These are phyloP conservation scores for Niveomyces coronatus DNA, from an alignment of 2,329 filamentous ascomycete species.

Conservation along the genomic window DNA sequence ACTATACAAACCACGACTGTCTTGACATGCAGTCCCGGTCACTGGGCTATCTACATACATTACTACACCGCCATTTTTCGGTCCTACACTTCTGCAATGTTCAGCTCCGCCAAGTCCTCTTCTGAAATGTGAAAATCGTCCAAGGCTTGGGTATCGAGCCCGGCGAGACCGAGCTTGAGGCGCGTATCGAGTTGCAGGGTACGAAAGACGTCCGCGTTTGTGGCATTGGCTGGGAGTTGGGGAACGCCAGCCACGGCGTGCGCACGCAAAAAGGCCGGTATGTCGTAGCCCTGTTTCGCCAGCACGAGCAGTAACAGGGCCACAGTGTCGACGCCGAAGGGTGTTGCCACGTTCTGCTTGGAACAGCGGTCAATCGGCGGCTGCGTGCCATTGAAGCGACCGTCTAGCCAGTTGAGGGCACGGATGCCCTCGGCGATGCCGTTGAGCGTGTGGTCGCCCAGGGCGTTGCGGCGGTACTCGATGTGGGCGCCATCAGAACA, in stretches of 20 bases:
- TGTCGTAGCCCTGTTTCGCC: conserved; percentile 1
- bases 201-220: background rate
- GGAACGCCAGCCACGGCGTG: background rate
- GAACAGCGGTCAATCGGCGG: background rate
- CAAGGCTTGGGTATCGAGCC: background rate
- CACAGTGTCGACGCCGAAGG: background rate
- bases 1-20: no score
- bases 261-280: background rate
- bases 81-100: background rate
- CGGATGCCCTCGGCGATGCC: background rate
- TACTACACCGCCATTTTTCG: background rate
- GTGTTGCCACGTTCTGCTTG: background rate
- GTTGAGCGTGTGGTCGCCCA: background rate
- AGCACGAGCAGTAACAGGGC: background rate
- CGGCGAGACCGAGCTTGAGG: background rate
- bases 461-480: background rate
- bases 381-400: background rate
- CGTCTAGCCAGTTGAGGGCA: background rate
- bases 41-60: no score
- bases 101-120: background rate
- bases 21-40: no score
- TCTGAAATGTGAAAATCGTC: background rate
- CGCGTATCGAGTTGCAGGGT: background rate
- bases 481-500: background rate
- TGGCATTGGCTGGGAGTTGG: background rate